Conservation (phyloP, 106 monocot genomes). For the Chionographis japonica region DNA sequence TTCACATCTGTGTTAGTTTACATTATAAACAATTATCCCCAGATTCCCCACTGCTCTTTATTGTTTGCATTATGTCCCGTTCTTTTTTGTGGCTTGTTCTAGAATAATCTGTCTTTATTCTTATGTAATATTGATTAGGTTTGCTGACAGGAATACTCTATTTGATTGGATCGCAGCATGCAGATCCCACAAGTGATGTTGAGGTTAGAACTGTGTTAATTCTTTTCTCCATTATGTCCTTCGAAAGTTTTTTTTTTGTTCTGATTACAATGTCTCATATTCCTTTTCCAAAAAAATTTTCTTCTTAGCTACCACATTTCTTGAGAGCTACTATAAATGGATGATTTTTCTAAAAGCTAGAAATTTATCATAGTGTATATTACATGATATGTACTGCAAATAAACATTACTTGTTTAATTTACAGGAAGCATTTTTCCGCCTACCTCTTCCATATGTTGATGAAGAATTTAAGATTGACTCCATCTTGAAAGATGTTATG, state of each 20-base stretch:
- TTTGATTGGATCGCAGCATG: constrained; percentile 72
- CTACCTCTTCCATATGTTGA: constrained; percentile 80
- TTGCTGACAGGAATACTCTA: constrained; percentile 51
- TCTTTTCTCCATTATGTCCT: neutral
- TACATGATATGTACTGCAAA: constrained; percentile 1
- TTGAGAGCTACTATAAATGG: neutral
- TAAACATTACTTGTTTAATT: constrained; percentile 11
- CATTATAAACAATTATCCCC: too few relatives aligned
- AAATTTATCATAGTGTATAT: neutral
- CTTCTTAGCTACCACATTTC: neutral
- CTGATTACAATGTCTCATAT: neutral
- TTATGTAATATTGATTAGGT: constrained; percentile 40
- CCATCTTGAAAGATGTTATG: constrained; percentile 46
- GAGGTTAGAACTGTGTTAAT: constrained; percentile 44
- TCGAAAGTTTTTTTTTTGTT: neutral
- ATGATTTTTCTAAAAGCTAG: neutral
- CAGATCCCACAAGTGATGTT: constrained; percentile 47
- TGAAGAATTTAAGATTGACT: constrained; percentile 65
- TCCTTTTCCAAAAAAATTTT: too few relatives aligned
- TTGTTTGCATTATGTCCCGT: neutral
- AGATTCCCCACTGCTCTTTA: neutral
- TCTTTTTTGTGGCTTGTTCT: neutral
- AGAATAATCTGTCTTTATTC: constrained; percentile 23
- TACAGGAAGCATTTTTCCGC: constrained; percentile 73
- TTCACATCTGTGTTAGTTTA: too few relatives aligned